Evolutionary conservation across 345 rosid species (phyloP), one percentile per base, ranked within the genome.

Genomic region (Gossypium stocksii): DNA sequence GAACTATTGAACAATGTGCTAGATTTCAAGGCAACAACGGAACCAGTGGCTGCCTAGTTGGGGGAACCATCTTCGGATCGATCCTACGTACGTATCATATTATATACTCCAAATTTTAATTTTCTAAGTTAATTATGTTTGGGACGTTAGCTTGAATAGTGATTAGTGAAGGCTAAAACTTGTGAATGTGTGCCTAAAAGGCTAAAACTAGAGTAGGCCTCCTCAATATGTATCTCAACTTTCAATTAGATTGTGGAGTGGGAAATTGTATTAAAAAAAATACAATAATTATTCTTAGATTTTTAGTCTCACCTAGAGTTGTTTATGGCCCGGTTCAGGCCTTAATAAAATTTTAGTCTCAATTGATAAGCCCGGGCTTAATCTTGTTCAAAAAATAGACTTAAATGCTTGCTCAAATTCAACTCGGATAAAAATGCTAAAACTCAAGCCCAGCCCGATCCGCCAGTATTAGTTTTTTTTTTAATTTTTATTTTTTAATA

Each of bases 1-100:
- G 85, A 92, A 25, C 79, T 94, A 7, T 48, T 79, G 43, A 80
- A 41, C 10, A 78, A 80, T 59, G 66, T 85, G 52, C 76, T 86
- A 7, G 84, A 83, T 16, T 76, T 65, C 75, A 82, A 76, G 69
- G 68, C 79, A 0, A 45, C 41, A 68, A 75, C 34, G 0, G 58
- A 70, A 20, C 46, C 27, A 34, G 34, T 57, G 2, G 29, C 16
- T 10, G 56, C 34, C 29, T 76, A 76, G 59, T 12, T 58, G 29
- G 16, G 34, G 2, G 10, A 11, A 2, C 29, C 61, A 25, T 20
- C 14, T 57, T 20, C 41, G 61, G 61, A 57, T 57, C 29, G 38
- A 29, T 29, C 38, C 12, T 4, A 43, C 41, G 27, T 25, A 11
- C 51, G 27, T 25, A 11, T 16, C 52, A 48, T 0, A 11, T 48